Base-by-base conservation (phyloP, 2,329 filamentous ascomycete genomes). In the Lizonia empirigonia region DNA sequence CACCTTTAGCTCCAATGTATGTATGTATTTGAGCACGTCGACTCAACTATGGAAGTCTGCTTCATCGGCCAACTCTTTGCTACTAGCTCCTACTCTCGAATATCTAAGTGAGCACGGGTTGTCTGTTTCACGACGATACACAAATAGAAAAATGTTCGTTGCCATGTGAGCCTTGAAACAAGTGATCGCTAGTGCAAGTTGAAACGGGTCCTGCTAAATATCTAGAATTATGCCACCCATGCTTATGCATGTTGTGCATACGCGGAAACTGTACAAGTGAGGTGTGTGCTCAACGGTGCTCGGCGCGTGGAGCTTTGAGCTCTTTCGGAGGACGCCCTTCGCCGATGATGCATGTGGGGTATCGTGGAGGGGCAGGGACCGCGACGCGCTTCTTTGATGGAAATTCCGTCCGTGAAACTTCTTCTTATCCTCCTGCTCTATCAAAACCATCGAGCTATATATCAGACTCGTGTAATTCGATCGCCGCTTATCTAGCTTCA, bases 1-100 rank as follows among this genome's bases (percentile, higher is more conserved):
- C 49, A 47, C 38, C 9, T 34, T 46, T 47, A 52, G 49, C 38
- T 52, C 47, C 49, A 44, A 47, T 52, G 49, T 52, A 52, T 47
- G 42, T 52, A 52, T 34, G 42, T 52, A 47, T 47, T 42, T 23
- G 34, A 36, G 34, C 20, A 36, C n/a, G 12, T 22, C 12, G 49
- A 47, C 42, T 52, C 49, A 23, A 22, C 18, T 10, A 36, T n/a
- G 19, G 9, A 22, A n/a, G 5, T 23, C 20, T 22, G 10, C 12
- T n/a, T n/a, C n/a, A n/a, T n/a, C n/a, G n/a, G n/a, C n/a, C n/a
- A n/a, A n/a, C n/a, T n/a, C n/a, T n/a, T n/a, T n/a, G n/a, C n/a
- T n/a, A n/a, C n/a, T n/a, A n/a, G n/a, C n/a, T n/a, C n/a, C n/a
- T n/a, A n/a, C n/a, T n/a, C n/a, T n/a, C n/a, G n/a, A n/a, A n/a